Percentiles rank a stretch among this genome's conserved stretches.
Conservation (phyloP, 1,139 yeast genomes). For the Hyphopichia wangnamkhiaoensis region DNA sequence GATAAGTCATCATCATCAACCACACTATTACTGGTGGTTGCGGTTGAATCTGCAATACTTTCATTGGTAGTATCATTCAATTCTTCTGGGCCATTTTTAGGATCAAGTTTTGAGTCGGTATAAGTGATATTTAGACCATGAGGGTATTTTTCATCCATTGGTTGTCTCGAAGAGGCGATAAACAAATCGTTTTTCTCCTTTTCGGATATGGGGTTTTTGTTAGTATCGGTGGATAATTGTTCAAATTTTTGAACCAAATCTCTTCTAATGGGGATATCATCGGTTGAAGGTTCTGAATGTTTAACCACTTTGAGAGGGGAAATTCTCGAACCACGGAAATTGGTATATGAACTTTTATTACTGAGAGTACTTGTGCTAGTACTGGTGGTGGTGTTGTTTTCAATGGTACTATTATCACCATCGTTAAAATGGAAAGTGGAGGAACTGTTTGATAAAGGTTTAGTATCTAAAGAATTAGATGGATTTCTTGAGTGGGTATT, state of each 20-base stretch:
- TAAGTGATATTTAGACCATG: conserved; percentile 20
- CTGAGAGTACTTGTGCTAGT: neutral
- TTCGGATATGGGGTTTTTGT: conserved; percentile 10
- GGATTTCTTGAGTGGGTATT: neutral
- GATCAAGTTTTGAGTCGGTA: conserved; percentile 20
- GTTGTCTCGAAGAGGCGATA: conserved; percentile 11
- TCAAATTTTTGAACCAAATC: conserved; percentile 28
- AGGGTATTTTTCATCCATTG: conserved; percentile 11
- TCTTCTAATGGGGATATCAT: conserved; percentile 33
- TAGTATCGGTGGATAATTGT: conserved; percentile 10
- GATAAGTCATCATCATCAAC: conserved; percentile 42
- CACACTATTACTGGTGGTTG: conserved; percentile 9
- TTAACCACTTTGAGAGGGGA: conserved; percentile 22
- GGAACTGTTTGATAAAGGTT: conserved; percentile 6
- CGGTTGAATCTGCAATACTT: conserved; percentile 9
- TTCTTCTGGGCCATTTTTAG: conserved; percentile 12
- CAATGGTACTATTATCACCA: conserved; percentile 4
- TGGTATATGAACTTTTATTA: conserved; percentile 10
- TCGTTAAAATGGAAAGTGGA: conserved; percentile 13
- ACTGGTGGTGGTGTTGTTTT: conserved; percentile 1
- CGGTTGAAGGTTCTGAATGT: conserved; percentile 6
- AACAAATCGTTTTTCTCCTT: conserved; percentile 19
- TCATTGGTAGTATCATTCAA: conserved; percentile 4
- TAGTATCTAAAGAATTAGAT: neutral
- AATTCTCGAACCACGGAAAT: conserved; percentile 20